A percentile compares a stretch with the other conserved stretches of the same genome.
Evolutionary conservation across 192 early-diverging fungal species (phyloP).

Genomic region (Glomus cerebriforme): DNA sequence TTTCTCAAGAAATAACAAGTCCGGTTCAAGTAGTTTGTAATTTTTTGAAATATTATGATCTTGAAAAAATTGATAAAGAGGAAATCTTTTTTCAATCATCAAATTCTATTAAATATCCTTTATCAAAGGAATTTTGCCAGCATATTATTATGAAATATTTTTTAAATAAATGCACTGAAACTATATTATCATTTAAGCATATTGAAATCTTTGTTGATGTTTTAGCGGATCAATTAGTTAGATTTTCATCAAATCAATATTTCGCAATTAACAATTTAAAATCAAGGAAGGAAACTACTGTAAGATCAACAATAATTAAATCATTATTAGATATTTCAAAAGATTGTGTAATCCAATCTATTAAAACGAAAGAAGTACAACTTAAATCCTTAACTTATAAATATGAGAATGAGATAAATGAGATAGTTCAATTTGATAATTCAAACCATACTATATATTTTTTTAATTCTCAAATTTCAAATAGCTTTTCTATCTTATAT

Average conservation of each 20-base stretch:
- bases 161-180: no score
- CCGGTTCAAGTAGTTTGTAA: conserved; percentile 10
- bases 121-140: not conserved
- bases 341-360: no score
- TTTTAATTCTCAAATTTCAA: no score
- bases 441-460: no score
- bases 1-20: conserved; percentile 1
- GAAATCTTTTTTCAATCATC: not conserved
- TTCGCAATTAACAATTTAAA: conserved; percentile 1
- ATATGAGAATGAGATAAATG: not conserved
- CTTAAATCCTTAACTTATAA: no score
- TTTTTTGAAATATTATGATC: conserved; percentile 2
- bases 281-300: not conserved
- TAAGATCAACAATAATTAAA: no score
- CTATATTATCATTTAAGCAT: not conserved
- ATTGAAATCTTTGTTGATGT: conserved; percentile 19
- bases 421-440: no score
- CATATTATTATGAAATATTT: not conserved
- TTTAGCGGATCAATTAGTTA: conserved; percentile 21
- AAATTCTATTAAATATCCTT: not conserved
- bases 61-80: not conserved
- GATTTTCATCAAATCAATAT: conserved; percentile 15
- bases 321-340: no score
- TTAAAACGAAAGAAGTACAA: no score
- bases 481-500: no score